Percentiles rank a stretch among this genome's conserved stretches.
These are phyloP conservation scores for Berkeleyomyces basicola DNA, from an alignment of 2,329 filamentous ascomycete species.

Conservation along the genomic window DNA sequence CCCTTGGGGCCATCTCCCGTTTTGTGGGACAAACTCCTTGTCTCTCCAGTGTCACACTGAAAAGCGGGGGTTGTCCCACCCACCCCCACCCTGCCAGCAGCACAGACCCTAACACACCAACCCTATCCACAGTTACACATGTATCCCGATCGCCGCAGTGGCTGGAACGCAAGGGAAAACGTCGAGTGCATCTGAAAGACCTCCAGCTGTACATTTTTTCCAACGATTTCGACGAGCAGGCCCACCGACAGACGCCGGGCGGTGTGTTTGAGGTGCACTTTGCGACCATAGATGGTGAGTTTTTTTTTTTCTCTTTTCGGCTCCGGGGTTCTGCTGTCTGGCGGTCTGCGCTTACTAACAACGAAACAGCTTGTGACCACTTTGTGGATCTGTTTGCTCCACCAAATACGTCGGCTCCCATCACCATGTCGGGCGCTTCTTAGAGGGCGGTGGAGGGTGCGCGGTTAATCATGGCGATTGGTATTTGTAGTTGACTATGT, in stretches of 20 bases:
- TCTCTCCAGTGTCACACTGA: background rate
- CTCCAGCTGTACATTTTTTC: conserved; percentile 44
- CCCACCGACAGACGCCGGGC: conserved; percentile 31
- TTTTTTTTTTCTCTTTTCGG: background rate
- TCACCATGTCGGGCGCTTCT: background rate
- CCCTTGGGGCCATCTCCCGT: background rate
- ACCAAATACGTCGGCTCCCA: background rate
- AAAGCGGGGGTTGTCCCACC: background rate
- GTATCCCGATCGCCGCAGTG: conserved; percentile 32
- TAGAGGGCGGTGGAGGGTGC: background rate
- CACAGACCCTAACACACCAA: background rate
- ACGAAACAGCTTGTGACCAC: background rate
- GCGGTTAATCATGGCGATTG: background rate
- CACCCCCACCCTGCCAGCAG: background rate
- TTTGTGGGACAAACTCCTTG: background rate
- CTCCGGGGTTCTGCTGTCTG: background rate
- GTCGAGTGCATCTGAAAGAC: conserved; percentile 35
- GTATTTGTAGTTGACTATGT: background rate
- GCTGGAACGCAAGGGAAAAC: conserved; percentile 31
- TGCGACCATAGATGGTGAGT: conserved; percentile 24
- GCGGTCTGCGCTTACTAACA: background rate
- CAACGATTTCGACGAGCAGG: conserved; percentile 34
- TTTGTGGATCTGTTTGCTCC: background rate
- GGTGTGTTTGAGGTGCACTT: conserved; percentile 38
- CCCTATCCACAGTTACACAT: conserved; percentile 30